Evolutionary conservation across 371 early-diverging fungal genomes (phyloP), one percentile per base, ranked within the genome.

Genomic region (Mucor plumbeus): DNA sequence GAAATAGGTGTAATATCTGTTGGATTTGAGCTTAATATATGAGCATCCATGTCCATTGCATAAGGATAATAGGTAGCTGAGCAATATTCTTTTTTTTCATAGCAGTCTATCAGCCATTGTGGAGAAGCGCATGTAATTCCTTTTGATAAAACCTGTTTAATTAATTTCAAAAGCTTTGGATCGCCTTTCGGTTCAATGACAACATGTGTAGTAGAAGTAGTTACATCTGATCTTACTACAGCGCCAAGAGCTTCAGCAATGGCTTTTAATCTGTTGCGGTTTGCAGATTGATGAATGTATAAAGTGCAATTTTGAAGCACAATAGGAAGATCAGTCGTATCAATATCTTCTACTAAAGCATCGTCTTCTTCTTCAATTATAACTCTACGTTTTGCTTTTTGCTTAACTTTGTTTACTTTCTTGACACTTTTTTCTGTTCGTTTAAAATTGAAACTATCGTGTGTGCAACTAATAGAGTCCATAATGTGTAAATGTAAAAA

Each of bases 221-320:
- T 56, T 15, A 56, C 34, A 6, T 56, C 56, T 3, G 56, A 1
- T 5, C 14, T 15, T 6, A 56, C 56, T 9, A 6, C 11, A 7
- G 56, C 56, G 6, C 56, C 56, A n/a, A 56, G 17, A 35, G 35
- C 56, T 35, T 56, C 56, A 15, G 56, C 56, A 15, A 56, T 56
- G 3, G 8, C 35, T 7, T 3, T n/a, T 33, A 56, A 10, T 3
- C n/a, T 35, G 8, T 4, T 9, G 34, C n/a, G 56, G 5, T 36
- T 36, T 5, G 56, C n/a, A 3, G 34, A n/a, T 5, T 33, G 14
- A 9, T 56, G 56, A 9, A 56, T 56, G 36, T 35, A 56, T 2
- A 56, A 8, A 1, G 56, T n/a, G 19, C 15, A 36, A n/a, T 34
- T 36, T 14, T 1, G 3, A 6, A 56, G 56, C 1, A 36, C 17